A percentile compares a stretch with the other conserved stretches of the same genome.
Conservation (phyloP, 1,284 basidiomycete species). For the Puccinia coronata region DNA sequence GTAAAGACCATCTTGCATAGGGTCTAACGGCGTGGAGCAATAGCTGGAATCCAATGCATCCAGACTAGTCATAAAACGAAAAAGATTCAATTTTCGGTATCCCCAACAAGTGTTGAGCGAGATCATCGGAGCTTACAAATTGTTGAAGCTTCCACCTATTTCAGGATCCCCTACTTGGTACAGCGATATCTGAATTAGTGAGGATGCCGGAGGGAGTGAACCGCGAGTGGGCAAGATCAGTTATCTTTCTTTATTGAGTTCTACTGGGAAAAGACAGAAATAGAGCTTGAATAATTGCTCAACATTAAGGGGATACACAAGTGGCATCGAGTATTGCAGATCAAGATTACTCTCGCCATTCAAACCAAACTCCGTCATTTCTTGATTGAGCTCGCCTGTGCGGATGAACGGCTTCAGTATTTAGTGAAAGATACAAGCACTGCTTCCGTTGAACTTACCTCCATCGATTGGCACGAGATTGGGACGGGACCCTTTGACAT, state of each 20-base stretch:
- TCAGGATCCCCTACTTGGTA: constrained; percentile 64
- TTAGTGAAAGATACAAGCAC: background rate
- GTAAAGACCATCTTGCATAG: constrained; percentile 63
- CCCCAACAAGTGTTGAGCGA: constrained; percentile 59
- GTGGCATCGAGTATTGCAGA: constrained; percentile 64
- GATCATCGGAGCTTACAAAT: constrained; percentile 58
- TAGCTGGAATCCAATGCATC: constrained; percentile 64
- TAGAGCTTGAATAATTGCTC: constrained; percentile 43
- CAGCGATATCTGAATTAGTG: constrained; percentile 54
- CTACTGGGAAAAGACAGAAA: background rate
- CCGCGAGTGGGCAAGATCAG: background rate
- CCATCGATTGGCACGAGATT: constrained; percentile 62
- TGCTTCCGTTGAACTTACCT: constrained; percentile 55
- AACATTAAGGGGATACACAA: constrained; percentile 61
- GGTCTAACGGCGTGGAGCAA: constrained; percentile 68
- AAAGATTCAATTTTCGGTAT: background rate
- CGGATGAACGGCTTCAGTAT: background rate
- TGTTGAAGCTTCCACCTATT: constrained; percentile 53
- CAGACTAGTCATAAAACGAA: constrained; percentile 53
- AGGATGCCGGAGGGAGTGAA: background rate
- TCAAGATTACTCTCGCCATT: constrained; percentile 66
- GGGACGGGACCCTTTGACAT: constrained; percentile 59
- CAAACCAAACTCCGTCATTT: constrained; percentile 59
- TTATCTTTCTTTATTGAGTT: background rate
- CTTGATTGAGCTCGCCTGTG: constrained; percentile 55